Percentiles rank a stretch among this genome's conserved stretches.
These are phyloP conservation scores for Rhinocladiella mackenziei DNA, from an alignment of 2,329 filamentous ascomycete species.

Conservation along the genomic window DNA sequence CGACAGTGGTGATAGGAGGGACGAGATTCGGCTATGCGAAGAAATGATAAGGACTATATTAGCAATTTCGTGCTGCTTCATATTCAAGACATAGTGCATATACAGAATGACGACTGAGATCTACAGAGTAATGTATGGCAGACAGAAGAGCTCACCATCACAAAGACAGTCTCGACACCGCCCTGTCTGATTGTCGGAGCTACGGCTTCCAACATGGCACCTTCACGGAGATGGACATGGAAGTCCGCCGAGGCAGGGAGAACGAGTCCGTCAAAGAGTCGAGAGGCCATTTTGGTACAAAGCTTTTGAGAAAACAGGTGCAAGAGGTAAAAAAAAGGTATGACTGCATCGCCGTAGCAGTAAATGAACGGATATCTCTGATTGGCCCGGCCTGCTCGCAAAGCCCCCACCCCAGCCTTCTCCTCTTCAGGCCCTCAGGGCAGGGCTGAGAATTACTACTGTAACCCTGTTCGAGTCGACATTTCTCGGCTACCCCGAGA, in stretches of 20 bases:
- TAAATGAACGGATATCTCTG: too few species aligned
- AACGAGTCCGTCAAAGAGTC: conserved; percentile 22
- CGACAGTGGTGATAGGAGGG: conserved; percentile 59
- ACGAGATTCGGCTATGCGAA: conserved; percentile 60
- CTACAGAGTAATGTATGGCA: not conserved
- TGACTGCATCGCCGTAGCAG: not conserved
- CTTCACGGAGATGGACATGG: conserved; percentile 50
- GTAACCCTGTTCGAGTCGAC: too few species aligned
- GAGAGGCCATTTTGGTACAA: conserved; percentile 1
- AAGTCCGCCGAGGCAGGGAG: conserved; percentile 28
- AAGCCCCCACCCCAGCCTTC: too few species aligned
- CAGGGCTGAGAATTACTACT: too few species aligned
- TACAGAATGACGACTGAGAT: not conserved
- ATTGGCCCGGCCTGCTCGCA: too few species aligned
- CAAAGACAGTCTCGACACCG: conserved; percentile 61
- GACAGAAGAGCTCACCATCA: conserved; percentile 51
- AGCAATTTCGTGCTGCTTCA: too few species aligned
- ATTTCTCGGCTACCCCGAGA: too few species aligned
- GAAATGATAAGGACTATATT: too few species aligned
- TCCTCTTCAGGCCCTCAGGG: too few species aligned
- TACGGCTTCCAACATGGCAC: conserved; percentile 47
- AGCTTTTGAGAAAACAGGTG: not conserved
- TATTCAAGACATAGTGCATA: not conserved
- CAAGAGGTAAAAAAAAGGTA: not conserved
- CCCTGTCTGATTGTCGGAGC: conserved; percentile 53